Base-by-base conservation (phyloP, 2,329 filamentous ascomycete species). In the Rasamsonia emersonii region DNA sequence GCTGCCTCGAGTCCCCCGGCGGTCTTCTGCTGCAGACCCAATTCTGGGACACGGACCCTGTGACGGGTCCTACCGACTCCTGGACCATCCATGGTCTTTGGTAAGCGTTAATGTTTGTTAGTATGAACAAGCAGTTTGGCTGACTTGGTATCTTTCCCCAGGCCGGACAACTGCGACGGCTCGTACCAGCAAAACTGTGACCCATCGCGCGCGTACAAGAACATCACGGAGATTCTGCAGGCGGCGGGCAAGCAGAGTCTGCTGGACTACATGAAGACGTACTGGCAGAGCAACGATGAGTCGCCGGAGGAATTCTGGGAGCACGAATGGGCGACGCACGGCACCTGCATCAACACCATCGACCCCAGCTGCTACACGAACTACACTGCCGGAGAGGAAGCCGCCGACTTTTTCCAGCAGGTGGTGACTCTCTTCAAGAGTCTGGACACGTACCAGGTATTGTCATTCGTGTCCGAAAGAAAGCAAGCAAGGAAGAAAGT, bases 301-400 rank as follows among this genome's bases (percentile, higher is more conserved):
- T 51, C 68, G 18, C 66, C 71, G 43, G 70, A 75, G 44, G 56
- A 48, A 17, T 71, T 84, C 46, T 84, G 79, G 79, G 67, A 73
- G 45, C 77, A 82, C 56, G 79, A 84, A 50, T 84, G 77, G 72
- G 67, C 69, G 53, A 82, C 81, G 54, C 79, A 84, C 53, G 80
- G 74, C 18, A 82, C 79, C 9, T 84, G 80, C 59, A 75, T 84
- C 47, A 77, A 73, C 50, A 84, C 80, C 0, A 70, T 84, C 27
- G 60, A 77, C 2, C 71, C 77, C 0, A 49, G 59, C 13, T 84
- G 80, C 65, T 84, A 83, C 59, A 61, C 62, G 21, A 59, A 69
- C 35, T 70, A 72, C 46, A 54, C 61, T 18, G 47, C 68, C 0
- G 70, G 70, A 26, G 60, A 76, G 40, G 73, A 77, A 53, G 71